Evolutionary conservation across 1,139 yeast genomes (phyloP), one percentile per base, ranked within the genome.

Genomic region (Scheffersomyces illinoinensis): DNA sequence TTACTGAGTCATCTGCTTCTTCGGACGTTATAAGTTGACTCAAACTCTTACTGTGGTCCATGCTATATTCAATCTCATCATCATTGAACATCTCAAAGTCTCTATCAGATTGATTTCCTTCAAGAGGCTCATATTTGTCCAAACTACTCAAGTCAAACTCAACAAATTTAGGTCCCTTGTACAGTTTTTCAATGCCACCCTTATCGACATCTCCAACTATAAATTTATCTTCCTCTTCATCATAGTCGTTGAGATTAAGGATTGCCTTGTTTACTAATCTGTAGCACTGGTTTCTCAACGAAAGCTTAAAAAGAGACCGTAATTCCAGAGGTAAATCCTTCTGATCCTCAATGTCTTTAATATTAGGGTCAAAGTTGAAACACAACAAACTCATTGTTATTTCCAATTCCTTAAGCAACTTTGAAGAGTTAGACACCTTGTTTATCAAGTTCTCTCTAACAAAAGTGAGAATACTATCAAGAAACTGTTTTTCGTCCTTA

Each of bases 381-480:
- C 90, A 87, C 46, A 89, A 74, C 56, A 87, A 76, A 57, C 92
- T 87, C 91, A 89, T 88, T 10, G 91, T 85, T 47, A 87, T 75
- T 67, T 89, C 93, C 61, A 89, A 74, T 63, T 89, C 91, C 61
- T 85, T 83, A 72, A 88, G 68, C 75, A 87, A 62, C 68, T 76
- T 71, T 68, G 74, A 69, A 71, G 88, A 72, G 74, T 76, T 77
- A 53, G 85, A 71, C 23, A 90, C 88, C 71, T 87, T 82, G 60
- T 80, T 79, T 4, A 90, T 82, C 64, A 89, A 71, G 66, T 87
- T 86, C 48, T 82, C 85, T 59, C 88, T 79, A 2, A 89, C 87
- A 73, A 90, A 90, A 18, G 76, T 73, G 21, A 90, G 83, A 8
- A 89, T 81, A 12, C 76, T 78, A 60, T 85, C 74, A 53, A 91